Evolutionary conservation across 441 rosid species (phyloP).

Genomic region (Daphne laureola): DNA sequence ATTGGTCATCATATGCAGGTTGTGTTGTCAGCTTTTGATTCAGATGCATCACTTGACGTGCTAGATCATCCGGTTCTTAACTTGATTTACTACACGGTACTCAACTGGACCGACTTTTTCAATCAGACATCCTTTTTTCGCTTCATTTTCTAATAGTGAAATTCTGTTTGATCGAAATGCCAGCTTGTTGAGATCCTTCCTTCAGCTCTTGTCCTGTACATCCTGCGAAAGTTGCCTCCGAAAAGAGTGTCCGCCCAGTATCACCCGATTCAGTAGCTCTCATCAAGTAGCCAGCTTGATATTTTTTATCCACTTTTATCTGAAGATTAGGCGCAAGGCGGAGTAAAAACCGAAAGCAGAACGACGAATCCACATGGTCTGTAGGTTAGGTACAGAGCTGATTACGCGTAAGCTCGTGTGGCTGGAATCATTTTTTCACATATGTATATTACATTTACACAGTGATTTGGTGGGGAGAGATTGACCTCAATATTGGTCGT

Average conservation of each 20-base stretch:
- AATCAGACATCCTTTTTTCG: not conserved
- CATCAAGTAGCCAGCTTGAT: not conserved
- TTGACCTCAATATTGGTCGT: slow-evolving; percentile 16
- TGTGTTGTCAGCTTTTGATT: slow-evolving; percentile 54
- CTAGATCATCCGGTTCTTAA: slow-evolving; percentile 61
- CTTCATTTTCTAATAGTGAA: slow-evolving; percentile 3
- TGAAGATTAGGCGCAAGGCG: slow-evolving; percentile 11
- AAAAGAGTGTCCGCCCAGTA: slow-evolving; percentile 66
- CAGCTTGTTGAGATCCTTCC: slow-evolving; percentile 78
- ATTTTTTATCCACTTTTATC: slow-evolving; percentile 14
- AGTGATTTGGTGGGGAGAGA: slow-evolving; percentile 17
- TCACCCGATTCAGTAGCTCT: slow-evolving; percentile 50
- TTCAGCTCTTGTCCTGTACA: slow-evolving; percentile 59
- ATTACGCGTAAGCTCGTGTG: slow-evolving; percentile 19
- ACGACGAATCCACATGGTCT: slow-evolving; percentile 14
- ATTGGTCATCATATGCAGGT: slow-evolving; percentile 28
- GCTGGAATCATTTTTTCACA: slow-evolving; percentile 24
- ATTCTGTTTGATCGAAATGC: slow-evolving; percentile 10
- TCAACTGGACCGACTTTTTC: not conserved
- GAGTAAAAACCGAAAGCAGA: slow-evolving; percentile 14
- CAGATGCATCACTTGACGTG: slow-evolving; percentile 50
- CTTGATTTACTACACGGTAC: slow-evolving; percentile 62
- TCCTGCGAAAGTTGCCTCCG: slow-evolving; percentile 63
- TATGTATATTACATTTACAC: slow-evolving; percentile 12
- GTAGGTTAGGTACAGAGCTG: not conserved